These are phyloP conservation scores for Suhomyces sp. DNA, from an alignment of 805 yeast species.

Conservation along the genomic window DNA sequence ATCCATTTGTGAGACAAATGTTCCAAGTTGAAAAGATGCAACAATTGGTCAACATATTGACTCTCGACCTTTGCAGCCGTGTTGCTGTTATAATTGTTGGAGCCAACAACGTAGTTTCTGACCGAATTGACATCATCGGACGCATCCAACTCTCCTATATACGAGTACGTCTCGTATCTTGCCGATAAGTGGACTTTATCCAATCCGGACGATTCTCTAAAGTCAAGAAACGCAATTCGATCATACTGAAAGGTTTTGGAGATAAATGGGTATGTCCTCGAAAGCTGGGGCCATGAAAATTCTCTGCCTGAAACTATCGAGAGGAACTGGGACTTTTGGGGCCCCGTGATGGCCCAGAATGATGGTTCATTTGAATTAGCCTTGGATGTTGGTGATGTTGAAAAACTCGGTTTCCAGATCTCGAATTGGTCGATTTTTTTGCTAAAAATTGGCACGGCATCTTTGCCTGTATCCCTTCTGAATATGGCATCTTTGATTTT, in stretches of 20 bases:
- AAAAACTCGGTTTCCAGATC: slow-evolving; percentile 16
- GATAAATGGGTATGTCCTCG: slow-evolving; percentile 57
- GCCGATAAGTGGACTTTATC: slow-evolving; percentile 76
- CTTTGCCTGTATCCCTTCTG: slow-evolving; percentile 9
- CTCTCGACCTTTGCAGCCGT: slow-evolving; percentile 15
- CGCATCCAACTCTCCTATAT: slow-evolving; percentile 61
- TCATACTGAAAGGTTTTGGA: slow-evolving; percentile 26
- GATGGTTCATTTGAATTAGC: slow-evolving; percentile 14
- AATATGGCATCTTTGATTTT: slow-evolving; percentile 26
- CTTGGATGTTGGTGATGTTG: slow-evolving; percentile 20
- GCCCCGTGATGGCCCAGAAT: slow-evolving; percentile 36
- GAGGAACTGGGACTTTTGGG: slow-evolving; percentile 54
- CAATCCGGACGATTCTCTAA: slow-evolving; percentile 35
- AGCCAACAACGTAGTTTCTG: slow-evolving; percentile 53
- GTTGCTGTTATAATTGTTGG: slow-evolving; percentile 49
- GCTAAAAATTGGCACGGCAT: slow-evolving; percentile 18
- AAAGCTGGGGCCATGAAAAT: slow-evolving; percentile 49
- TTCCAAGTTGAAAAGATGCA: slow-evolving; percentile 52
- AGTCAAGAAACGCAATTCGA: slow-evolving; percentile 32
- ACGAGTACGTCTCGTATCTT: slow-evolving; percentile 72
- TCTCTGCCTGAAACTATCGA: slow-evolving; percentile 56
- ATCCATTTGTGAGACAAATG: slow-evolving; percentile 72
- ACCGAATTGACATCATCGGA: slow-evolving; percentile 67
- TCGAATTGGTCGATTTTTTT: slow-evolving; percentile 28
- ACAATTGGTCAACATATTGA: slow-evolving; percentile 39